Evolutionary conservation across 1,284 basidiomycete species (phyloP), one percentile per base, ranked within the genome.

Genomic region (Inonotus hispidus): DNA sequence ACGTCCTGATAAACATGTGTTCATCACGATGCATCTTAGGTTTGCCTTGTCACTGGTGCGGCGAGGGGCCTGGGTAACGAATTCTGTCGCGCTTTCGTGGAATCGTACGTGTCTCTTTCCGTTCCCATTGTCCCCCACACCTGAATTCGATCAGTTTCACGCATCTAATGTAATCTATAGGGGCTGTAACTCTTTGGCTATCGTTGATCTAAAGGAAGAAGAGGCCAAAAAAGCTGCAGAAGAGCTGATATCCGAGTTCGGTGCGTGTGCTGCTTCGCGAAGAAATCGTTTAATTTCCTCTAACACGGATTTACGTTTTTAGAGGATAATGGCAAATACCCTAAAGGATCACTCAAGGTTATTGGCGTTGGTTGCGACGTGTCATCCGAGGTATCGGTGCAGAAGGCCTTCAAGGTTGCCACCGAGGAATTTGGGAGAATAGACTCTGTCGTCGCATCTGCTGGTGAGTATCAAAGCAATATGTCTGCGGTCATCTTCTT

Each of bases 41-140:
- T 95, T 53, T 94, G 91, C 75, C 78, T 96, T 66, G 86, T 98
- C 59, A 98, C 95, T n/a, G 95, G 95, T 58, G 96, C 89, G 58
- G 95, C 93, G 16, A 82, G 92, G 68, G 95, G 95, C 13, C 77
- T 97, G 39, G 94, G 94, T 14, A 83, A 90, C 69, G 87, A 93
- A 73, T 93, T 97, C 73, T 93, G 92, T 68, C 84, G 87, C 58
- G 93, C 93, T 7, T 93, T 98, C 73, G 71, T 95, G 66, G 87
- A 92, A 75, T 92, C 92, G 81, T 93, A 72, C 69, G 85, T 81
- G 21, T 25, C 23, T 35, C 45, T 47, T n/a, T 14, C 13, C 25
- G 43, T 21, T 43, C 54, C n/a, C 27, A 43, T 43, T 43, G 41
- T 11, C 32, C 43, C 19, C 38, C 25, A 21, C 55, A 53, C 23